Conservation (phyloP, 2,329 filamentous ascomycete genomes). For the Orbilia oligospora region DNA sequence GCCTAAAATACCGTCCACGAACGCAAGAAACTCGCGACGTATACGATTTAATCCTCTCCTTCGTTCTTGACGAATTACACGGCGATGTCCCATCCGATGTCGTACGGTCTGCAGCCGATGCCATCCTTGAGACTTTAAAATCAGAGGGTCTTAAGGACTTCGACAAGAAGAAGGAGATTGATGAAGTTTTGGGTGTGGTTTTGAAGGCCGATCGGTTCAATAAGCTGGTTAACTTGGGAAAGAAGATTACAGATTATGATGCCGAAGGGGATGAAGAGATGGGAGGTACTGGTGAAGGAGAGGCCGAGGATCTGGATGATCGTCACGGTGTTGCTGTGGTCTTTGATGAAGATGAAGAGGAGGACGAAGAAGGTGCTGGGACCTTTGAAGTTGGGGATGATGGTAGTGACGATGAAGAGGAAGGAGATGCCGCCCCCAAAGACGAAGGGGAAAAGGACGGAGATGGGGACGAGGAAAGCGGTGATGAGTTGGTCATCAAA, state of each 20-base stretch:
- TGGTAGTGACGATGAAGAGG: slow-evolving; percentile 78
- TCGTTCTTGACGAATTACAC: slow-evolving; percentile 82
- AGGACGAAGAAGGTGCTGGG: slow-evolving; percentile 83
- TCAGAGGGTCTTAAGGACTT: slow-evolving; percentile 96
- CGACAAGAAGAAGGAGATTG: slow-evolving; percentile 97
- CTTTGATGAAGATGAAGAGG: slow-evolving; percentile 87
- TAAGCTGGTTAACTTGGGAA: slow-evolving; percentile 93
- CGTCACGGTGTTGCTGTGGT: slow-evolving; percentile 91
- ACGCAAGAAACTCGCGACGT: slow-evolving; percentile 92
- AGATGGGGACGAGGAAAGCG: slow-evolving; percentile 71
- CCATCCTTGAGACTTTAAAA: slow-evolving; percentile 89
- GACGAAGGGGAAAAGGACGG: slow-evolving; percentile 68
- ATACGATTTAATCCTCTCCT: slow-evolving; percentile 93
- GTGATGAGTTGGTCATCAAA: slow-evolving; percentile 87
- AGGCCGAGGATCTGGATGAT: slow-evolving; percentile 69
- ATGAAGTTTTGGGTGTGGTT: slow-evolving; percentile 88
- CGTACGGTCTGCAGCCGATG: slow-evolving; percentile 93
- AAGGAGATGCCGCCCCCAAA: slow-evolving; percentile 74
- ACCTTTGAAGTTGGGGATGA: slow-evolving; percentile 88
- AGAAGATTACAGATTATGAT: slow-evolving; percentile 98
- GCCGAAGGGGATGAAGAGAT: slow-evolving; percentile 93
- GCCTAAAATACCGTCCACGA: slow-evolving; percentile 89
- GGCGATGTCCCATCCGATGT: slow-evolving; percentile 94
- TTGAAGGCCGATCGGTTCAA: slow-evolving; percentile 94
- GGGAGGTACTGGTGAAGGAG: slow-evolving; percentile 73